These are phyloP conservation scores for Leccinum sublutescens DNA, from an alignment of 768 basidiomycete species.

Conservation along the genomic window DNA sequence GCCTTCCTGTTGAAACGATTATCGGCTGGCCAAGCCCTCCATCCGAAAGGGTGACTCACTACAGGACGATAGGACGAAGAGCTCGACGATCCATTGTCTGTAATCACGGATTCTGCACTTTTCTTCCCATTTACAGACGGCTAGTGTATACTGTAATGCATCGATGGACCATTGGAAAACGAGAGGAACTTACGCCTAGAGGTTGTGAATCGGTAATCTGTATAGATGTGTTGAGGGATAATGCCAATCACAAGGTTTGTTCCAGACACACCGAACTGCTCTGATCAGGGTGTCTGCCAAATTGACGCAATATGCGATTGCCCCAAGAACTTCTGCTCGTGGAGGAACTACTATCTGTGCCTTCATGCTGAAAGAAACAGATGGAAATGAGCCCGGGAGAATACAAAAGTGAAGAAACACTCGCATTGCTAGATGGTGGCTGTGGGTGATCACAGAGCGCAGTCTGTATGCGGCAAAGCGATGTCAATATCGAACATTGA, in stretches of 20 bases:
- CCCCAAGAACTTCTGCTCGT: neutral
- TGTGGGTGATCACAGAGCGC: neutral
- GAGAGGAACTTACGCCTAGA: conserved; percentile 5
- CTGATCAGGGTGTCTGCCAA: neutral
- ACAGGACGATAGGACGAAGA: neutral
- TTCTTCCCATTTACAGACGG: conserved; percentile 1
- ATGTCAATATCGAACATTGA: neutral
- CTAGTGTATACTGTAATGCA: neutral
- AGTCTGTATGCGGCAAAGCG: neutral
- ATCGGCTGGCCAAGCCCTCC: neutral
- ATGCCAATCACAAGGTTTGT: neutral
- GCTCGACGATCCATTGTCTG: neutral
- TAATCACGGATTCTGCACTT: neutral
- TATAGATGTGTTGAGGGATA: neutral
- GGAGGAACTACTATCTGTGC: neutral
- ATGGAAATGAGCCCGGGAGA: neutral
- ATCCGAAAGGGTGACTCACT: neutral
- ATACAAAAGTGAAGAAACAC: neutral
- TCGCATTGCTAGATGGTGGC: neutral
- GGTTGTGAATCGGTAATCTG: conserved; percentile 2
- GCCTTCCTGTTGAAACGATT: conserved; percentile 3
- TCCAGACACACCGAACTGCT: conserved; percentile 1
- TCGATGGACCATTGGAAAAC: neutral
- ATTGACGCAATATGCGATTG: neutral
- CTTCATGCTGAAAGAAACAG: neutral